Percentiles rank a stretch among this genome's conserved stretches.
phyloP scores from a whole-genome alignment of 805 yeast species.

The Kockiozyma suomiensis region DNA sequence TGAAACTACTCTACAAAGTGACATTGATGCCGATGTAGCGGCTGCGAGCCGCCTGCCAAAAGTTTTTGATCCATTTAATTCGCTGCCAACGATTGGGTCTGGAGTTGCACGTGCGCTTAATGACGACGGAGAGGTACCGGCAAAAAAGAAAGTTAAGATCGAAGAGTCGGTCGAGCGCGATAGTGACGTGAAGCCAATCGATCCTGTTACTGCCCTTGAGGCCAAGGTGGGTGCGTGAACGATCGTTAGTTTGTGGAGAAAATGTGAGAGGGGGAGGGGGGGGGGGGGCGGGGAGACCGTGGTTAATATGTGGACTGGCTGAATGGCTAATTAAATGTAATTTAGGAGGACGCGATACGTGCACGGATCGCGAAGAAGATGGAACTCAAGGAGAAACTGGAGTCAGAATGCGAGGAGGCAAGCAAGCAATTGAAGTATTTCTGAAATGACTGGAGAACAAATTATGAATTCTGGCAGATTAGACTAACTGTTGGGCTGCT shows the following conservation, averaged over 20 bases:
- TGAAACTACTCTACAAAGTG: slow-evolving; percentile 2
- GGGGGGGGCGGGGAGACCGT: neutral
- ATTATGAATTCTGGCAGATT: neutral
- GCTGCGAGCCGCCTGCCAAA: neutral
- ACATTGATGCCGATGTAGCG: neutral
- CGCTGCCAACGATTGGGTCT: neutral
- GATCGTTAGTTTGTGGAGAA: neutral
- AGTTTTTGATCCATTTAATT: slow-evolving; percentile 16
- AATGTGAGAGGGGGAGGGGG: slow-evolving; percentile 6
- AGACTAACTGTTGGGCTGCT: neutral
- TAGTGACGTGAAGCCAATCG: neutral
- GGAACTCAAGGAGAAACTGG: slow-evolving; percentile 14
- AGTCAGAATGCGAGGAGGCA: slow-evolving; percentile 21
- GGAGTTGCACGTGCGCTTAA: neutral
- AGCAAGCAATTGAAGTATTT: slow-evolving; percentile 21
- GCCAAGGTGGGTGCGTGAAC: slow-evolving; percentile 13
- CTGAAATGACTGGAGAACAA: neutral
- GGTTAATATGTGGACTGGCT: neutral
- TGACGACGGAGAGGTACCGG: slow-evolving; percentile 1
- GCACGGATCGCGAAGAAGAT: slow-evolving; percentile 28
- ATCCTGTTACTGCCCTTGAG: neutral
- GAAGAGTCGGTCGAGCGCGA: neutral
- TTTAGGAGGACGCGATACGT: slow-evolving; percentile 19
- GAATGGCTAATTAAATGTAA: neutral
- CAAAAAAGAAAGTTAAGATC: neutral